Evolutionary conservation across 2,329 filamentous ascomycete species (phyloP), one percentile per base, ranked within the genome.

Genomic region (Aspergillus sp.): DNA sequence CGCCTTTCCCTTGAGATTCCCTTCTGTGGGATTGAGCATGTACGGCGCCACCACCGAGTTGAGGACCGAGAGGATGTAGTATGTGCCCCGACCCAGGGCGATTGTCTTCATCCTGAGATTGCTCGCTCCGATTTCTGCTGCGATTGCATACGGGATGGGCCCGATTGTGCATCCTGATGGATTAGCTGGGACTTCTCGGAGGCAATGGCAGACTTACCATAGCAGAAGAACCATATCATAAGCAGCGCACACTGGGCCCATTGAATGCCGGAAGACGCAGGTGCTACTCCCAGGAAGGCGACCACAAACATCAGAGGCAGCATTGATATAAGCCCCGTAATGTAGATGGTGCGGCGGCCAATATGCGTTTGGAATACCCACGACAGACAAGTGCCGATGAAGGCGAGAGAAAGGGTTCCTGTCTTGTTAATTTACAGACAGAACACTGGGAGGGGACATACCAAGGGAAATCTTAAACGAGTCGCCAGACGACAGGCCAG

Each of bases 321-420:
- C 32, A 73, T 60, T 12, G 60, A 32, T 7, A 45, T 48, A 4
- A 71, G 47, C 0, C 67, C 71, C 6, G 51, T 66, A 7, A 78
- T 53, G 54, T 76, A 78, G 2, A 79, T 60, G 1, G 69, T 72
- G 9, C 76, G 73, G 6, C 77, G 74, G 9, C 77, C 77, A 13
- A 74, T 61, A 22, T 64, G 62, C 2, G 59, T 54, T 68, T 78
- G 73, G 11, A 75, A 53, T 11, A 73, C 69, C 82, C 81, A 85
- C 5, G 81, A 82, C 1, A 73, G 69, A 2, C 78, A 68, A 0
- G 80, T 83, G 5, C 82, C 82, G 13, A 82, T 66, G 42, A 81
- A 76, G 6, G 78, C 80, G 67, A 89, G 85, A 41, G 79, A 44
- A 22, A 44, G 26, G 85, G 62, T 87, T 87, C 68, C 87, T 82